Base-by-base conservation (phyloP, 2,329 filamentous ascomycete species). In the Colletotrichum graminicola region DNA sequence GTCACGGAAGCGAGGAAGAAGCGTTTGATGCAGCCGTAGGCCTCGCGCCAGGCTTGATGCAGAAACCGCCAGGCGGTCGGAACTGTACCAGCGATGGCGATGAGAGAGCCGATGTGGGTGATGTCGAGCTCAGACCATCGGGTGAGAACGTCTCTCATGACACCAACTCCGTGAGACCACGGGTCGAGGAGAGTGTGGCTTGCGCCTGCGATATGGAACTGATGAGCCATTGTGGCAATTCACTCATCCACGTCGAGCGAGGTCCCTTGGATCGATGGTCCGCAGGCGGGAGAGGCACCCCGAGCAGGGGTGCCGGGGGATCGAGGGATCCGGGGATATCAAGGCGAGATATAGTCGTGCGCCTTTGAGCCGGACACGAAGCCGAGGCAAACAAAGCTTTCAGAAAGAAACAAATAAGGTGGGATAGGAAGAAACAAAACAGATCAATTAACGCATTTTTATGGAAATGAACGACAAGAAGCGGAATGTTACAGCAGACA, bases 111-210 rank as follows among this genome's bases (percentile, higher is more conserved):
- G 32, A 85, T 76, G 51, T 82, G 83, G 1, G 83, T 84, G 61
- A 86, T 79, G 62, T 86, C 84, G 11, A 86, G 78, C 32, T 82
- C 80, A n/a, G 81, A 79, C 83, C 83, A 85, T 49, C 79, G 80
- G 29, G 75, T 76, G 71, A 81, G 79, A 54, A 82, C 76, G 18
- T 82, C 79, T 59, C 76, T 79, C 64, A 85, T 75, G 56, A 83
- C 72, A 5, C 78, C 77, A 5, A 82, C 36, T n/a, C 79, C 78
- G 23, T 79, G 75, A 1, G 73, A 70, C 78, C 78, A 78, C 47
- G 81, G 76, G 73, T 80, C 77, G 0, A 77, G 66, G 2, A 79
- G 67, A 6, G 65, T 63, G 41, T 68, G 60, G 59, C 62, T 69
- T 1, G 73, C 70, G 41, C 67, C 66, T 23, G 59, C 61, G 41